Base-by-base conservation (phyloP, 2,329 filamentous ascomycete species). In the Ploettnerulaceae sp. region DNA sequence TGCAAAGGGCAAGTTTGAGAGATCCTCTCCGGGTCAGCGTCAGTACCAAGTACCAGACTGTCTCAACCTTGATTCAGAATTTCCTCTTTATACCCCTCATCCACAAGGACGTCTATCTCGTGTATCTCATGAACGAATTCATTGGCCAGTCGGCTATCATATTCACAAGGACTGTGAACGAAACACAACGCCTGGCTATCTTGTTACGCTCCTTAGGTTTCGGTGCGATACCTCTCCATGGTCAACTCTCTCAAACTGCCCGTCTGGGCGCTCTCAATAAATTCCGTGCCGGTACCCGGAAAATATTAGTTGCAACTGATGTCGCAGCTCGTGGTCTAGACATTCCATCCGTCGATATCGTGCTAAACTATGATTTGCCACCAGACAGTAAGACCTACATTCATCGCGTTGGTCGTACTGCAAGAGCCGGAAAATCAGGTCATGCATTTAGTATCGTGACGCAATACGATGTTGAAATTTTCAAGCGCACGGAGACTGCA, bases 271-370 rank as follows among this genome's bases (percentile, higher is more conserved):
- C 93, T 0, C 73, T 98, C 7, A 87, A 86, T 64, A 97, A 97
- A 65, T 97, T 98, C 74, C 82, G 85, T 45, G 74, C 84, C 3
- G 81, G 83, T 6, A 79, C 77, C n/a, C 76, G 89, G 32, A 81
- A 94, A 55, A 91, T 98, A 29, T 77, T 98, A 3, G 86, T 96
- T 3, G 89, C 89, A 8, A 96, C 90, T 0, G 90, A 96, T 64
- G 88, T 96, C n/a, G 90, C 90, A 1, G 87, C 90, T 1, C 82
- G 90, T 64, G 91, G 90, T 74, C 74, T 96, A 5, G 90, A 96
- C 71, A 95, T 96, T 36, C 89, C 89, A 9, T 84, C 81, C n/a
- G 89, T 96, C 9, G 89, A 95, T 55, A 70, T 91, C 0, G 87
- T 96, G 2, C 66, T 95, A 55, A 95, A 95, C 68, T 86, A 83